Evolutionary conservation across 495 filamentous ascomycete species (phyloP).

Genomic region (Neurospora intermedia): DNA sequence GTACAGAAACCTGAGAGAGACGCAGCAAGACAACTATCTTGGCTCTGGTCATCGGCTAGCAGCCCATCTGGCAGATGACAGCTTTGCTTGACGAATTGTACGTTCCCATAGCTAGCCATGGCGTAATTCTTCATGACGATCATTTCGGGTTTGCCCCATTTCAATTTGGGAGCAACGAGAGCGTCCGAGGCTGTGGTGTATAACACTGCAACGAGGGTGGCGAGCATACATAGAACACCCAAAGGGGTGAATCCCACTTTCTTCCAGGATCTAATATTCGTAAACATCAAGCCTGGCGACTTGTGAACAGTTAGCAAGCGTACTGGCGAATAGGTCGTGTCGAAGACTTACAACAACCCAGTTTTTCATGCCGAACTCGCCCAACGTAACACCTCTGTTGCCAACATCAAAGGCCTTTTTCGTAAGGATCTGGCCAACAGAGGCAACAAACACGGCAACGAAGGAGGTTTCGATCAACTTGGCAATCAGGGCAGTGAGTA

Average conservation of each 20-base stretch:
- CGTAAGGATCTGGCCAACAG: slow-evolving; percentile 61
- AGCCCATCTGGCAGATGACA: slow-evolving; percentile 51
- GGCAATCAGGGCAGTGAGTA: slow-evolving; percentile 53
- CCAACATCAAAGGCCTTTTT: slow-evolving; percentile 47
- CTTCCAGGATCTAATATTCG: slow-evolving; percentile 49
- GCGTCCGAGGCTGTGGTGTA: slow-evolving; percentile 68
- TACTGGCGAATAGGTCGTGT: background rate
- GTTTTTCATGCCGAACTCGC: slow-evolving; percentile 57
- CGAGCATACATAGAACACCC: slow-evolving; percentile 46
- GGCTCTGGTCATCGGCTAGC: slow-evolving; percentile 25
- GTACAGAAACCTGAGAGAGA: slow-evolving; percentile 47
- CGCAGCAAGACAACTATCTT: slow-evolving; percentile 50
- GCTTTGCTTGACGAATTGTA: slow-evolving; percentile 34
- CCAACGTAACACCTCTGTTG: slow-evolving; percentile 53
- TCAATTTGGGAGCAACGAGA: slow-evolving; percentile 56
- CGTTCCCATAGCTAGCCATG: slow-evolving; percentile 46
- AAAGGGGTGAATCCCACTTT: slow-evolving; percentile 50
- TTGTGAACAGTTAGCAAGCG: slow-evolving; percentile 4
- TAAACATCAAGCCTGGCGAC: slow-evolving; percentile 51
- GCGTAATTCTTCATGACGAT: slow-evolving; percentile 44
- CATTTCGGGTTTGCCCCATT: slow-evolving; percentile 35
- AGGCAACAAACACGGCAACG: slow-evolving; percentile 65
- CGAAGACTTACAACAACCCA: slow-evolving; percentile 32
- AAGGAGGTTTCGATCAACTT: slow-evolving; percentile 69
- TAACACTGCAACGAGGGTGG: slow-evolving; percentile 51